Conservation (phyloP, 2,329 filamentous ascomycete species). For the Arthrobotrys megalospora region DNA sequence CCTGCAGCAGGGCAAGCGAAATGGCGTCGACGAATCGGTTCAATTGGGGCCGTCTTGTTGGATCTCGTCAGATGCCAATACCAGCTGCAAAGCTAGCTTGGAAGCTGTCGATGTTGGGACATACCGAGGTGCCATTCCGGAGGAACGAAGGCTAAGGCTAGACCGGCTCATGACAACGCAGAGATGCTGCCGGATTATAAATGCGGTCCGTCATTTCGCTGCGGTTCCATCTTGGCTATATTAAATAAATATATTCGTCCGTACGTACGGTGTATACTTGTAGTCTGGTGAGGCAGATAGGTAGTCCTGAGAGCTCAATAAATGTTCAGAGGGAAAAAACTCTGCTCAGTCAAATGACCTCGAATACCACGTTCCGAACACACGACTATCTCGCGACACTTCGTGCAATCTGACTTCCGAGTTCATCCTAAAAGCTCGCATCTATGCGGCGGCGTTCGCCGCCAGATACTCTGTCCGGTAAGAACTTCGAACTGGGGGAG, state of each 20-base stretch:
- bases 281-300: slow-evolving; percentile 27
- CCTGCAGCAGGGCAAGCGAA: slow-evolving; percentile 40
- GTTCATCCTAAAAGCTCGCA: slow-evolving; percentile 51
- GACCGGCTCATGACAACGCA: slow-evolving; percentile 29
- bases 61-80: slow-evolving; percentile 49
- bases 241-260: neutral
- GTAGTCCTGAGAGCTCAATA: slow-evolving; percentile 34
- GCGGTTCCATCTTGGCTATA: slow-evolving; percentile 8
- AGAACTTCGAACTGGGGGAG: slow-evolving; percentile 29
- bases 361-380: slow-evolving; percentile 42
- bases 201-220: slow-evolving; percentile 31
- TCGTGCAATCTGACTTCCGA: slow-evolving; percentile 40
- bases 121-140: slow-evolving; percentile 29
- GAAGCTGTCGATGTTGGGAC: slow-evolving; percentile 23
- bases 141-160: slow-evolving; percentile 1
- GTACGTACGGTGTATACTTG: too few species aligned
- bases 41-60: slow-evolving; percentile 41
- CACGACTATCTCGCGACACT: slow-evolving; percentile 59
- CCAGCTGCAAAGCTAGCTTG: slow-evolving; percentile 17
- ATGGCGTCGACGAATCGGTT: slow-evolving; percentile 46
- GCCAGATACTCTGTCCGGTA: slow-evolving; percentile 39
- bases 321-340: slow-evolving; percentile 20
- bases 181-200: slow-evolving; percentile 11
- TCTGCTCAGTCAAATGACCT: slow-evolving; percentile 52
- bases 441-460: slow-evolving; percentile 58